These are phyloP conservation scores for Kuraishia hungarica DNA, from an alignment of 805 yeast genomes.

Conservation along the genomic window DNA sequence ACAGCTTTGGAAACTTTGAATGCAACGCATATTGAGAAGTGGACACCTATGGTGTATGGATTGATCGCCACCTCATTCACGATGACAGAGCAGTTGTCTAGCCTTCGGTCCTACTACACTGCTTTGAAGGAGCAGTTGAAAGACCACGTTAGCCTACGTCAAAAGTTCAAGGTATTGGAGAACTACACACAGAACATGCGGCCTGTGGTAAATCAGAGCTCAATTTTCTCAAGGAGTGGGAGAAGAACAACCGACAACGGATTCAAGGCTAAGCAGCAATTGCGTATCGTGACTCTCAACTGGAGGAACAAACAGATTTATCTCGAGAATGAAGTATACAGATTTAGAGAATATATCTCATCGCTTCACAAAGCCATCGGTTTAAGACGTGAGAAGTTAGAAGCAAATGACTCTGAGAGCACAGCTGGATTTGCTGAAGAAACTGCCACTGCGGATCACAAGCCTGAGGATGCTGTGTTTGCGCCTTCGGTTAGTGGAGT, in stretches of 20 bases:
- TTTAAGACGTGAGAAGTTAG: constrained; percentile 26
- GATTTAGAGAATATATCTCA: constrained; percentile 35
- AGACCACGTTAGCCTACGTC: constrained; percentile 33
- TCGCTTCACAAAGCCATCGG: constrained; percentile 39
- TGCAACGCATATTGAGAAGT: constrained; percentile 26
- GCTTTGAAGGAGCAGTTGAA: constrained; percentile 29
- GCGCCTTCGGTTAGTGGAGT: neutral
- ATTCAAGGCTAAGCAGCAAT: constrained; percentile 17
- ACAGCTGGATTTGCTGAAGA: neutral
- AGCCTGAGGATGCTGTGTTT: neutral
- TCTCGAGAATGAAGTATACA: constrained; percentile 33
- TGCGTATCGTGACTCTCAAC: constrained; percentile 27
- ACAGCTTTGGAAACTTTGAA: constrained; percentile 18
- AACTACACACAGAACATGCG: neutral
- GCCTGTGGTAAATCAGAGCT: neutral
- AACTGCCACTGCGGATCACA: neutral
- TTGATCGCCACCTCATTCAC: constrained; percentile 17
- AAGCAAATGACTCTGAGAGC: neutral
- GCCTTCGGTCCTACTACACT: constrained; percentile 29
- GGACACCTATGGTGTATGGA: constrained; percentile 28
- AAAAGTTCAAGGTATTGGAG: constrained; percentile 8
- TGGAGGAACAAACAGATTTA: constrained; percentile 32
- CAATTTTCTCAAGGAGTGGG: neutral
- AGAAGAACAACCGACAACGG: constrained; percentile 15
- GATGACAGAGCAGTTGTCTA: constrained; percentile 28